Percentiles rank a stretch among this genome's conserved stretches.
These are phyloP conservation scores for Auxenochlorella pyrenoidosa DNA, from an alignment of 139 green algal genomes.

Conservation along the genomic window DNA sequence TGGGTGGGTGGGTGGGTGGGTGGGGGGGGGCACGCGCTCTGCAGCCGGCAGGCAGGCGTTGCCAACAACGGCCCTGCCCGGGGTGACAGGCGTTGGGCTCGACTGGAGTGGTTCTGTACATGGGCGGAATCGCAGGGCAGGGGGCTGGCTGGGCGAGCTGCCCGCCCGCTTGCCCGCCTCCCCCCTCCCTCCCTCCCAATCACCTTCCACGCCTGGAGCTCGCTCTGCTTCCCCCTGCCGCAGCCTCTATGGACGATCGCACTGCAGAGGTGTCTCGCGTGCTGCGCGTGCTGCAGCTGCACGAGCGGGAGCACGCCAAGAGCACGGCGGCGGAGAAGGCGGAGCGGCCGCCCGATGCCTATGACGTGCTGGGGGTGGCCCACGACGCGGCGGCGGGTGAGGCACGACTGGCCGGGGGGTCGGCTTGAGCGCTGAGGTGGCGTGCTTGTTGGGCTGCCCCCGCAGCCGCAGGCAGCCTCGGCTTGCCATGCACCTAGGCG, in stretches of 20 bases:
- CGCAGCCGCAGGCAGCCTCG: no score
- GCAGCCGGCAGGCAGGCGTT: not conserved
- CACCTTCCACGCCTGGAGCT: not conserved
- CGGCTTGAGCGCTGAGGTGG: no score
- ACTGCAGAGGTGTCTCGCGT: conserved; percentile 66
- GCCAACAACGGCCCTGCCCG: not conserved
- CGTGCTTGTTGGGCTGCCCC: not conserved
- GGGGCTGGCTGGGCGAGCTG: no score
- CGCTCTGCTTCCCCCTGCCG: not conserved
- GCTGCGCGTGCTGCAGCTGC: conserved; percentile 48
- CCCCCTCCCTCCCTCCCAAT: not conserved
- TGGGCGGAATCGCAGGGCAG: no score
- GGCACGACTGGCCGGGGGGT: not conserved
- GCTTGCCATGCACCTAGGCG: no score
- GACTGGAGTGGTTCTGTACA: no score
- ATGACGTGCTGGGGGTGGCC: conserved; percentile 73
- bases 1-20: not conserved
- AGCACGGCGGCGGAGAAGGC: not conserved
- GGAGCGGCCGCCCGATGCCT: conserved; percentile 58
- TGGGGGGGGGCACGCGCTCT: not conserved
- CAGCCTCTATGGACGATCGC: conserved; percentile 53
- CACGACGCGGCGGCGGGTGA: conserved; percentile 11
- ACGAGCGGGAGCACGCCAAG: conserved; percentile 17
- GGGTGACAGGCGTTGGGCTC: no score
- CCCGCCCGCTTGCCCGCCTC: no score